A percentile compares a stretch with the other conserved stretches of the same genome.
These are phyloP conservation scores for Mariannaea sp. DNA, from an alignment of 2,329 filamentous ascomycete species.

Conservation along the genomic window DNA sequence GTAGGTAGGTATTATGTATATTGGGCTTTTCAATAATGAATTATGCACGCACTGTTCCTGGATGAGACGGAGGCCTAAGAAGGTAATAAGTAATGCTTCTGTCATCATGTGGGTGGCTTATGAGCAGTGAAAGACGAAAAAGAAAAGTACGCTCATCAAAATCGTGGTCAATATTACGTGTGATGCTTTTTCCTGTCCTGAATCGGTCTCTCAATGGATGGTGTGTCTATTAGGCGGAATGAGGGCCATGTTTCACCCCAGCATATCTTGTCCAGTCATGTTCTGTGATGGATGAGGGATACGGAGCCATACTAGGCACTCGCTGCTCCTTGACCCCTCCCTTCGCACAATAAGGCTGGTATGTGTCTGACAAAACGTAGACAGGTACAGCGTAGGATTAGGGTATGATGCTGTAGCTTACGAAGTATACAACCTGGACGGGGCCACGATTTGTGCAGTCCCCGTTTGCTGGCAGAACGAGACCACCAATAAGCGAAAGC, in stretches of 20 bases:
- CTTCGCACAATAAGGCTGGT: neutral
- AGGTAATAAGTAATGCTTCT: too few relatives aligned
- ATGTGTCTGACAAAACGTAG: neutral
- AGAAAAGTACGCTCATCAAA: too few relatives aligned
- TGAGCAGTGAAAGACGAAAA: too few relatives aligned
- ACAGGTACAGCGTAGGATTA: too few relatives aligned
- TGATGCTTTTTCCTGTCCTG: too few relatives aligned
- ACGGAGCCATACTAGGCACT: neutral
- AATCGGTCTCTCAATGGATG: neutral
- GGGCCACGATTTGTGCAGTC: constrained; percentile 11
- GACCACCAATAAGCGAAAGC: constrained; percentile 14
- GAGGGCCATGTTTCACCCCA: neutral
- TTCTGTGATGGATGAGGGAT: too few relatives aligned
- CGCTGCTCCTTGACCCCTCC: neutral
- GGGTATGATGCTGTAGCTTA: too few relatives aligned
- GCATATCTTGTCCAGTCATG: neutral
- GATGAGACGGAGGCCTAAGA: too few relatives aligned
- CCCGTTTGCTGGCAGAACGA: constrained; percentile 5
- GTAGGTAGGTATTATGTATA: constrained; percentile 2
- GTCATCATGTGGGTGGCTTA: too few relatives aligned
- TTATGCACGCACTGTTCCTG: too few relatives aligned
- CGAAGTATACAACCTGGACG: too few relatives aligned
- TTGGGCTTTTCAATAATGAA: neutral
- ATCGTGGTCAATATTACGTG: too few relatives aligned
- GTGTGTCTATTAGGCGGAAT: neutral